Percentiles rank a stretch among this genome's conserved stretches.
Conservation (phyloP, 331 rosid species). For the Ulmus americana region DNA sequence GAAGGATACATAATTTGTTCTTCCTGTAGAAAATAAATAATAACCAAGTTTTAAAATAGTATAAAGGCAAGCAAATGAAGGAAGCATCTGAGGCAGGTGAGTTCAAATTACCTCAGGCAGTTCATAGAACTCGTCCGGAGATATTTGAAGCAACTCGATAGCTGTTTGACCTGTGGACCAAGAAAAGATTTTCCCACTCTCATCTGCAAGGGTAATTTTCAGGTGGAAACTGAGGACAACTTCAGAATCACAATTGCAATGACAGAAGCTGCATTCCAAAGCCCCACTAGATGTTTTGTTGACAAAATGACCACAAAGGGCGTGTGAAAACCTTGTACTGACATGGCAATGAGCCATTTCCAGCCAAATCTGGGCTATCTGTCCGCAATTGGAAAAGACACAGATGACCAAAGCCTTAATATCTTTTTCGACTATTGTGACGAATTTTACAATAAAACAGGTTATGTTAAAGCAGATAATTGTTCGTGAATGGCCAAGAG, state of each 20-base stretch:
- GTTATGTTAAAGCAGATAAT: too few relatives aligned
- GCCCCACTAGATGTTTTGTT: conserved; percentile 34
- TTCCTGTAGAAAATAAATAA: conserved; percentile 39
- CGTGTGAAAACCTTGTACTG: conserved; percentile 59
- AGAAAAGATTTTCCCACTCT: conserved; percentile 61
- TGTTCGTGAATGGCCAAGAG: too few relatives aligned
- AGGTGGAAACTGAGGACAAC: conserved; percentile 54
- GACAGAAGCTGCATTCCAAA: conserved; percentile 67
- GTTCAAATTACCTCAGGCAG: conserved; percentile 72
- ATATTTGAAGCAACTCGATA: conserved; percentile 80
- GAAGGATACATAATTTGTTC: conserved; percentile 81
- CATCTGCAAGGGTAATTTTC: conserved; percentile 77
- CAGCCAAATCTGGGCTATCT: conserved; percentile 66
- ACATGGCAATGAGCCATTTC: conserved; percentile 54
- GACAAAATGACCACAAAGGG: conserved; percentile 70
- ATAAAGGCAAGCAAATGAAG: background rate
- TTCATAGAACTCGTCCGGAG: conserved; percentile 72
- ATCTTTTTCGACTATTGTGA: too few relatives aligned
- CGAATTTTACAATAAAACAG: too few relatives aligned
- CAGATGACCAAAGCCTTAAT: background rate
- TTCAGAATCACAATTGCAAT: conserved; percentile 38
- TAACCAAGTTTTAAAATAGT: background rate
- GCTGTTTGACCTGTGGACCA: conserved; percentile 90
- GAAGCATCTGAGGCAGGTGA: background rate
- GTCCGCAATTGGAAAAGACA: conserved; percentile 15